Conservation (phyloP, 352 stramenopile species). For the Hyaloperonospora brassicae region DNA sequence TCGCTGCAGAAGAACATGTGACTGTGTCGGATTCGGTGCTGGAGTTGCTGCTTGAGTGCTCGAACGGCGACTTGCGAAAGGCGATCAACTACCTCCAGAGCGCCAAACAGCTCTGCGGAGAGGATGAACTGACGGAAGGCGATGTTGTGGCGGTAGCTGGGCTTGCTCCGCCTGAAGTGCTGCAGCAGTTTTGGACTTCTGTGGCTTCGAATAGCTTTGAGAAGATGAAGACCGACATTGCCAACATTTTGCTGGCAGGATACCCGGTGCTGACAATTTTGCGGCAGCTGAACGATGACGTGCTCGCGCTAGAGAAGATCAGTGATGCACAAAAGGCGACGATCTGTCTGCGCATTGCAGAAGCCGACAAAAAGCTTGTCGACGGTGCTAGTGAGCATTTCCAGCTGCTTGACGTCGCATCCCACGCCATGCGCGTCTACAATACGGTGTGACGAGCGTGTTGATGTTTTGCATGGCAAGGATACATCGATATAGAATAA, state of each 20-base stretch:
- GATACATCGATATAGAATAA: conserved; percentile 14
- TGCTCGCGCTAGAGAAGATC: conserved; percentile 68
- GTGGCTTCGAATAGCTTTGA: conserved; percentile 83
- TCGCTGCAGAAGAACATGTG: conserved; percentile 82
- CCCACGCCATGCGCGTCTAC: conserved; percentile 76
- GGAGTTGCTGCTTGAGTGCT: conserved; percentile 88
- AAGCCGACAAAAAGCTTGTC: conserved; percentile 94
- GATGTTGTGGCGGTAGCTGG: conserved; percentile 81
- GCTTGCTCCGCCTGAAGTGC: conserved; percentile 65
- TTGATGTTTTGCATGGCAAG: background rate
- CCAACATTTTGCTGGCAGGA: conserved; percentile 87
- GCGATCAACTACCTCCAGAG: conserved; percentile 98
- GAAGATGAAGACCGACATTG: conserved; percentile 86
- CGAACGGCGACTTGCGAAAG: conserved; percentile 95
- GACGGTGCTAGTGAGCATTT: conserved; percentile 95
- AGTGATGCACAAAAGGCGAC: conserved; percentile 90
- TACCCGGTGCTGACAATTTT: conserved; percentile 91
- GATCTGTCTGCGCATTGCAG: conserved; percentile 90
- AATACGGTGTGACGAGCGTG: conserved; percentile 22
- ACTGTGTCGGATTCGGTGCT: conserved; percentile 53
- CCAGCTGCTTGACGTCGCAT: conserved; percentile 92
- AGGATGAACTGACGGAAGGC: conserved; percentile 59
- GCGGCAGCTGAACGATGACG: conserved; percentile 77
- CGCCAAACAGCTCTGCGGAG: conserved; percentile 88
- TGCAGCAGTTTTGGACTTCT: conserved; percentile 71